Conservation (phyloP, 108 stramenopile species). For the Asterionellopsis glacialis region DNA sequence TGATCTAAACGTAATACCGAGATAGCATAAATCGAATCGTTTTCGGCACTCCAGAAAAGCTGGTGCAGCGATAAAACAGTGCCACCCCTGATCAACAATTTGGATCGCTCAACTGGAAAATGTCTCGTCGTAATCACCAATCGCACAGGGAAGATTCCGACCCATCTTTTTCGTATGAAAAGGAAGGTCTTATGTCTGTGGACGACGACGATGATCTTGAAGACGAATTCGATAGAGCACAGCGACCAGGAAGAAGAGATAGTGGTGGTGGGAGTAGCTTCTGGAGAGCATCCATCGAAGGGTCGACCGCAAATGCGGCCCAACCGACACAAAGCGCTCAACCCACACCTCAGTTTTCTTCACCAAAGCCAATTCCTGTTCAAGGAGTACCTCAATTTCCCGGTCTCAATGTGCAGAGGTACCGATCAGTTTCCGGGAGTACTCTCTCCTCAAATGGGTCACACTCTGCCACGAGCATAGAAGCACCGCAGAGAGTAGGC, state of each 20-base stretch:
- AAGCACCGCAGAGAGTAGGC: background rate
- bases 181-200: slow-evolving; percentile 8
- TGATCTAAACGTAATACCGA: too few species aligned
- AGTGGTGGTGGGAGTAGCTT: slow-evolving; percentile 9
- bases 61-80: too few species aligned
- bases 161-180: slow-evolving; percentile 36
- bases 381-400: slow-evolving; percentile 10
- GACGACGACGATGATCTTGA: slow-evolving; percentile 25
- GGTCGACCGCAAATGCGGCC: background rate
- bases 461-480: background rate
- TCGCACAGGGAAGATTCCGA: slow-evolving; percentile 38
- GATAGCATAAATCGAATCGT: too few species aligned
- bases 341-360: background rate
- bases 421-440: background rate
- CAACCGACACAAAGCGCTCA: background rate
- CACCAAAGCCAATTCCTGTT: slow-evolving; percentile 11
- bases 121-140: slow-evolving; percentile 31
- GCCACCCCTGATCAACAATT: too few species aligned
- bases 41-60: too few species aligned
- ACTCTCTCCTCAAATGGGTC: background rate
- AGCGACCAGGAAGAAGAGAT: background rate
- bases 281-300: slow-evolving; percentile 16
- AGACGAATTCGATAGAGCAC: slow-evolving; percentile 41
- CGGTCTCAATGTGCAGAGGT: slow-evolving; percentile 9
- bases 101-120: too few species aligned